Conservation (phyloP, 108 stramenopile genomes). For the Discostella stelligeroides region DNA sequence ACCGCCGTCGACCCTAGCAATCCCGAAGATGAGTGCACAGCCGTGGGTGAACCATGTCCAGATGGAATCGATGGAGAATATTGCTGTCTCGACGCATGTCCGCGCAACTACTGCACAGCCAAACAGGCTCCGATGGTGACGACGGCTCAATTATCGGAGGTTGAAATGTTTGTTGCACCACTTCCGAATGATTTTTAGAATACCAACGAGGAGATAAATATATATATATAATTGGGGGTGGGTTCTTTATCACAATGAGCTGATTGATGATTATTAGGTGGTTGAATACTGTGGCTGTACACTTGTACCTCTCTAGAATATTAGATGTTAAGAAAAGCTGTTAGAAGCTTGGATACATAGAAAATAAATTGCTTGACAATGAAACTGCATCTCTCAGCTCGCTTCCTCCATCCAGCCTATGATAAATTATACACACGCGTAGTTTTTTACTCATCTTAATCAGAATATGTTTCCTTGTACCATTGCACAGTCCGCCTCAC, state of each 20-base stretch:
- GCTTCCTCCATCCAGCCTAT: too few species aligned
- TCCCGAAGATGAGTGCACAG: constrained; percentile 21
- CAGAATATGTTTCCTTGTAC: constrained; percentile 55
- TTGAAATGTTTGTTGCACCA: not conserved
- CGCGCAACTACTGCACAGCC: constrained; percentile 37
- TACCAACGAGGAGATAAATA: too few species aligned
- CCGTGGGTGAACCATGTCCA: constrained; percentile 21
- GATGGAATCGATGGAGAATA: constrained; percentile 17
- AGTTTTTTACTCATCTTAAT: not conserved
- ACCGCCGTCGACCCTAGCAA: constrained; percentile 18
- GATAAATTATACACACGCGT: too few species aligned
- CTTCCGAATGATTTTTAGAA: not conserved
- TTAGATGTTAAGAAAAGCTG: too few species aligned
- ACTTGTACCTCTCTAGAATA: too few species aligned
- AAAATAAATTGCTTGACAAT: too few species aligned
- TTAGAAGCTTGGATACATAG: too few species aligned
- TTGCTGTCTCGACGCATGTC: constrained; percentile 33
- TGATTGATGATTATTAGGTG: too few species aligned
- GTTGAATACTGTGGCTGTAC: too few species aligned
- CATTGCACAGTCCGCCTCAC: constrained; percentile 81
- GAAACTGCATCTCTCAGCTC: too few species aligned
- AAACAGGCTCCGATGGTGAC: constrained; percentile 13
- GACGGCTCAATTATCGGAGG: not conserved
- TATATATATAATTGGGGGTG: too few species aligned
- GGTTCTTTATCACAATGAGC: too few species aligned